phyloP scores from a whole-genome alignment of 1,284 basidiomycete species.

The Trichosporon sp. region DNA sequence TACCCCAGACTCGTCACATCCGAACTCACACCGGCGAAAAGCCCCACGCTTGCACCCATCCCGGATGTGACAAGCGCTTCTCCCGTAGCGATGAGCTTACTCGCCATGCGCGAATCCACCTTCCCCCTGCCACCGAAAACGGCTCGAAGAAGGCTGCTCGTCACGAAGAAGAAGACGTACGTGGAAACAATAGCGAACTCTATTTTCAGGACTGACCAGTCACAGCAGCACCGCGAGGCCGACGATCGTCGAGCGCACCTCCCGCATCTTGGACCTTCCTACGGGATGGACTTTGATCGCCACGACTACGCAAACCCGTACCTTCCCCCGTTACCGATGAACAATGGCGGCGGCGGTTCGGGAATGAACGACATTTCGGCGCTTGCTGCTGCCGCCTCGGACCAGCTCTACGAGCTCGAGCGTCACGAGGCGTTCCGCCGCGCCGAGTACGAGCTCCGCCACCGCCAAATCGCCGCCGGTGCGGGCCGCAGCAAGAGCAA shows the following conservation, averaged over 20 bases:
- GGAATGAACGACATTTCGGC: constrained; percentile 57
- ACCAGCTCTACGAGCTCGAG: constrained; percentile 80
- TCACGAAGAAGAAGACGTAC: constrained; percentile 39
- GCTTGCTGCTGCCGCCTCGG: constrained; percentile 73
- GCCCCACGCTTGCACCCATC: constrained; percentile 87
- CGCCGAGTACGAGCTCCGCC: constrained; percentile 76
- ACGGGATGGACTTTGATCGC: constrained; percentile 47
- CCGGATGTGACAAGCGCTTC: constrained; percentile 97
- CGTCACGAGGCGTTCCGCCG: constrained; percentile 72
- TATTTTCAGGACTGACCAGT: constrained; percentile 1
- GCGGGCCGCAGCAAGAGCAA: constrained; percentile 52
- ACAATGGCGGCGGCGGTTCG: constrained; percentile 26
- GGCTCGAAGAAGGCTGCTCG: constrained; percentile 33
- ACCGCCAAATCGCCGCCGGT: constrained; percentile 52
- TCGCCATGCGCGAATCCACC: constrained; percentile 90
- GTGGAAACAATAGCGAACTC: constrained; percentile 16
- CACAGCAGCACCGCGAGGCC: constrained; percentile 15
- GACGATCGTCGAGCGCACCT: constrained; percentile 37
- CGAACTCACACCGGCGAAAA: constrained; percentile 98
- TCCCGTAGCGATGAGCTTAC: constrained; percentile 96
- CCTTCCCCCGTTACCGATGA: constrained; percentile 32
- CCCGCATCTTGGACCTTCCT: constrained; percentile 43
- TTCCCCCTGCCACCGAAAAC: constrained; percentile 42
- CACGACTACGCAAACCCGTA: constrained; percentile 38
- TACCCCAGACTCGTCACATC: constrained; percentile 85